phyloP scores from a whole-genome alignment of 441 rosid species.

The Syzygium syzygioides region DNA sequence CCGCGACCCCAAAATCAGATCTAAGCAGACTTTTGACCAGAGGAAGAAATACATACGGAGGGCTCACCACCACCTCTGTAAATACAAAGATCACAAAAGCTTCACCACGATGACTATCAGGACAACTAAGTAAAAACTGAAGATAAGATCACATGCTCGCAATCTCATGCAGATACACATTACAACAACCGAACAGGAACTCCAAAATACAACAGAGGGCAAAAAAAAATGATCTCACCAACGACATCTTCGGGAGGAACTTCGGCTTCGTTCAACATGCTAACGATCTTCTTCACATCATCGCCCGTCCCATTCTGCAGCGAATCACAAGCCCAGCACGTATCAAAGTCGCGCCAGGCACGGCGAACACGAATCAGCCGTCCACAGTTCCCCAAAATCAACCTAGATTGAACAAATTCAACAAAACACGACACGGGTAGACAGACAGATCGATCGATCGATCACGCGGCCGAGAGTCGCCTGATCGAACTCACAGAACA shows the following conservation, averaged over 20 bases:
- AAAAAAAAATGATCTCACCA: slow-evolving; percentile 24
- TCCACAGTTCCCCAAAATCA: not conserved
- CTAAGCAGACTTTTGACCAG: slow-evolving; percentile 39
- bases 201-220: not conserved
- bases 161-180: not conserved
- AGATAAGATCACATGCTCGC: not conserved
- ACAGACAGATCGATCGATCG: not conserved
- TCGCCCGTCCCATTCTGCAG: slow-evolving; percentile 61
- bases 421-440: rapidly evolving
- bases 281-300: slow-evolving; percentile 67
- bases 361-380: not conserved
- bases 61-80: slow-evolving; percentile 75
- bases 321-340: not conserved
- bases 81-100: not conserved
- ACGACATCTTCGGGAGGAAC: slow-evolving; percentile 62
- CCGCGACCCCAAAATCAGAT: slow-evolving; percentile 56
- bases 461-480: not conserved
- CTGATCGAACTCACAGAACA: not conserved
- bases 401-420: not conserved
- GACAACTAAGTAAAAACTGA: not conserved
- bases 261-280: slow-evolving; percentile 51
- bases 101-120: not conserved
- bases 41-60: slow-evolving; percentile 62
- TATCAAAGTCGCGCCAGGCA: not conserved
- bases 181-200: not conserved